Conservation (phyloP, 2,329 filamentous ascomycete species). For the Alternaria sp. region DNA sequence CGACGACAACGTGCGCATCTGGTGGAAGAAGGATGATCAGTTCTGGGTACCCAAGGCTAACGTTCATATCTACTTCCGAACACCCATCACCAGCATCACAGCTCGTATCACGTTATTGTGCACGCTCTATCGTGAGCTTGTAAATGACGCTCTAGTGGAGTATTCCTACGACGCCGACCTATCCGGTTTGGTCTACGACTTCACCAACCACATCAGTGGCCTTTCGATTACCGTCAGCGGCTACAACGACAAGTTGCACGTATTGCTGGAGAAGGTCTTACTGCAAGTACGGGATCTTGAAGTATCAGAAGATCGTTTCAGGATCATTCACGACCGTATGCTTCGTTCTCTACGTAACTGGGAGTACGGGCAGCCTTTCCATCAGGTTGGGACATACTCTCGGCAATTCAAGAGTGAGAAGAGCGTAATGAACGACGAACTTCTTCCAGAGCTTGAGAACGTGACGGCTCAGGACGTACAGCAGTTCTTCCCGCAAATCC, state of each 20-base stretch:
- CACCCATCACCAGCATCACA: conserved; percentile 78
- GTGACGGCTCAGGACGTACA: conserved; percentile 78
- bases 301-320: conserved; percentile 85
- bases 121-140: conserved; percentile 81
- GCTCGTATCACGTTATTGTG: conserved; percentile 80
- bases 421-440: conserved; percentile 79
- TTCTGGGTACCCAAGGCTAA: conserved; percentile 98
- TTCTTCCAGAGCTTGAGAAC: conserved; percentile 75
- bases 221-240: conserved; percentile 81
- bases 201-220: conserved; percentile 75
- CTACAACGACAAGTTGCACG: conserved; percentile 95
- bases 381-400: conserved; percentile 83
- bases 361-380: conserved; percentile 86
- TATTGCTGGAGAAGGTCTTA: conserved; percentile 88
- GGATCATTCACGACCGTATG: conserved; percentile 87
- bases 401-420: conserved; percentile 80
- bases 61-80: conserved; percentile 79
- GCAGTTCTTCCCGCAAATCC: conserved; percentile 78
- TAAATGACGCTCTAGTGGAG: conserved; percentile 86
- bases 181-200: conserved; percentile 82
- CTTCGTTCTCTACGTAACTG: conserved; percentile 81
- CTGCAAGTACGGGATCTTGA: conserved; percentile 83
- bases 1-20: conserved; percentile 79
- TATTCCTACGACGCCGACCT: conserved; percentile 97
- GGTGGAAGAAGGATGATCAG: conserved; percentile 98